Conservation (phyloP, 345 rosid genomes). For the Passiflora organensis region DNA sequence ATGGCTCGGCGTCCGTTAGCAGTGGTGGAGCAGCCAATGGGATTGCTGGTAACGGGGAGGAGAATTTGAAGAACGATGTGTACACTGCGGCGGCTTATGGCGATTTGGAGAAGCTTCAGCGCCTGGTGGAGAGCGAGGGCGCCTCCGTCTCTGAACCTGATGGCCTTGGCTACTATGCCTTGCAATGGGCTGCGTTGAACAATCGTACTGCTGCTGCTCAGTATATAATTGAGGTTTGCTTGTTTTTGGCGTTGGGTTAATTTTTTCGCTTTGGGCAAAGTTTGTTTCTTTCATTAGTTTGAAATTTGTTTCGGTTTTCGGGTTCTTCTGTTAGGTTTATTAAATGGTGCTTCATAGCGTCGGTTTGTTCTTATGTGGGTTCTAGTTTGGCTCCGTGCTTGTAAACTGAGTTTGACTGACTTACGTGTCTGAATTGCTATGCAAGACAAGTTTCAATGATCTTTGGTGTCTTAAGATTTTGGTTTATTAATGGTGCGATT, state of each 20-base stretch:
- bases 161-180: constrained; percentile 59
- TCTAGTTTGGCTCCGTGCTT: too few relatives aligned
- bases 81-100: constrained; percentile 96
- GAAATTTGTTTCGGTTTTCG: background rate
- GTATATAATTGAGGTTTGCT: constrained; percentile 63
- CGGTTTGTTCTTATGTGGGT: too few relatives aligned
- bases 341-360: too few relatives aligned
- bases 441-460: background rate
- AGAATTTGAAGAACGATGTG: constrained; percentile 70
- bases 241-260: background rate
- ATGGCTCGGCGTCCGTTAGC: background rate
- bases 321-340: constrained; percentile 8
- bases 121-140: constrained; percentile 89
- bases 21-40: constrained; percentile 6
- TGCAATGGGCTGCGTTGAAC: constrained; percentile 98
- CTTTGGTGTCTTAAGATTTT: background rate
- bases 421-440: too few relatives aligned
- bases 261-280: background rate
- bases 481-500: background rate
- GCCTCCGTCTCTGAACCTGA: constrained; percentile 88
- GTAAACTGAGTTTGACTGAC: too few relatives aligned
- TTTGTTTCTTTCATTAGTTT: constrained; percentile 2
- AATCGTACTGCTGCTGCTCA: constrained; percentile 91
- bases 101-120: constrained; percentile 90
- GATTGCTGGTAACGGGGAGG: constrained; percentile 38